Conservation (phyloP, 805 yeast species). For the Teunomyces gatunensis region DNA sequence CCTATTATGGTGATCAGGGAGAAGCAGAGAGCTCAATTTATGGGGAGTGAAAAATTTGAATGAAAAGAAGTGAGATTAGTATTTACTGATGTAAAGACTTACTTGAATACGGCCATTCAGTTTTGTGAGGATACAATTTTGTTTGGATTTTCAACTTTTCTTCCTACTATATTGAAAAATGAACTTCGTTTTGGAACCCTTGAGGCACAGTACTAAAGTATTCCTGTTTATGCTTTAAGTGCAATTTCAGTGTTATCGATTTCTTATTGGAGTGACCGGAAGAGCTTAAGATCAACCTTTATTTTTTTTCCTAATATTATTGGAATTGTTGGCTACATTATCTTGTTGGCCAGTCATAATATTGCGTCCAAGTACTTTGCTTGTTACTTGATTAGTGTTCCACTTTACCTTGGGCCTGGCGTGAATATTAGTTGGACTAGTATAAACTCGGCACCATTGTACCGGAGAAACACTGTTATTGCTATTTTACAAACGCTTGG, state of each 20-base stretch:
- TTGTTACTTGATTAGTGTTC: constrained; percentile 31
- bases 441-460: constrained; percentile 40
- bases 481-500: constrained; percentile 46
- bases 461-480: constrained; percentile 41
- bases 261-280: constrained; percentile 26
- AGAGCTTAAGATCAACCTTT: constrained; percentile 27
- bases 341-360: constrained; percentile 25
- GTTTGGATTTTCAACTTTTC: constrained; percentile 43
- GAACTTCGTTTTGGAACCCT: constrained; percentile 25
- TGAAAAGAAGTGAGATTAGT: constrained; percentile 31
- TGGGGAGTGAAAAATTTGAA: constrained; percentile 29
- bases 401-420: constrained; percentile 37
- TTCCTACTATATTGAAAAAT: constrained; percentile 36
- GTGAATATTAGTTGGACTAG: constrained; percentile 43
- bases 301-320: constrained; percentile 21
- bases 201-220: constrained; percentile 38
- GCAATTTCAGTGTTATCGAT: constrained; percentile 23
- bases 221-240: constrained; percentile 37
- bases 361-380: constrained; percentile 37
- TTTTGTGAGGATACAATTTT: constrained; percentile 43
- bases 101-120: constrained; percentile 35
- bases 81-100: constrained; percentile 34
- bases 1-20: constrained; percentile 33
- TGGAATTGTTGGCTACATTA: constrained; percentile 29
- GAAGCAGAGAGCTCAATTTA: constrained; percentile 30